Evolutionary conservation across 441 rosid genomes (phyloP).

Genomic region (Erysimum cheiri): DNA sequence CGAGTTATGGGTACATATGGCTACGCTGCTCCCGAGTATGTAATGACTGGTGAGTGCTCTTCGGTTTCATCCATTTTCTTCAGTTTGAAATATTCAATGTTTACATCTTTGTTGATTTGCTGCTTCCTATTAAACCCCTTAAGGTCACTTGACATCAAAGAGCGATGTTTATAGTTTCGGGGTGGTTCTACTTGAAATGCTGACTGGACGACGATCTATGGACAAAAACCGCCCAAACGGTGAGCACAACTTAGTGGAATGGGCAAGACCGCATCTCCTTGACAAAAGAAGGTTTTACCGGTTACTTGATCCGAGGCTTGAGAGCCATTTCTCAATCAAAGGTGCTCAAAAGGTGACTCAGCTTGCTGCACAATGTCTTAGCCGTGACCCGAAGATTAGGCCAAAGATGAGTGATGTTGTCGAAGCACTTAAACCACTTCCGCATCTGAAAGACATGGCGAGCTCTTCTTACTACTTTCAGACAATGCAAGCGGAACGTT

Average conservation of each 20-base stretch:
- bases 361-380: constrained; percentile 67
- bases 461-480: constrained; percentile 69
- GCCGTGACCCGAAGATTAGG: constrained; percentile 68
- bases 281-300: constrained; percentile 65
- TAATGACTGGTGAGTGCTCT: constrained; percentile 65
- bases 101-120: constrained; percentile 3
- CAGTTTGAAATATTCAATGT: neutral
- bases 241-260: constrained; percentile 71
- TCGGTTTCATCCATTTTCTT: neutral
- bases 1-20: constrained; percentile 81
- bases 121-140: neutral
- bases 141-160: constrained; percentile 74
- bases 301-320: constrained; percentile 69
- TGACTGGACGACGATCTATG: constrained; percentile 74
- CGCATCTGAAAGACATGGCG: constrained; percentile 69
- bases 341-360: constrained; percentile 68
- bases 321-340: constrained; percentile 71
- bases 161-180: constrained; percentile 79
- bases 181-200: constrained; percentile 72
- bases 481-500: constrained; percentile 58
- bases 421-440: constrained; percentile 62
- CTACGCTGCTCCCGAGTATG: constrained; percentile 80
- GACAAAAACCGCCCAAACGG: constrained; percentile 76
- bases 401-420: constrained; percentile 76
- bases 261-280: constrained; percentile 74